These are phyloP conservation scores for Pseudogymnoascus sp. DNA, from an alignment of 2,329 filamentous ascomycete genomes.

Conservation along the genomic window DNA sequence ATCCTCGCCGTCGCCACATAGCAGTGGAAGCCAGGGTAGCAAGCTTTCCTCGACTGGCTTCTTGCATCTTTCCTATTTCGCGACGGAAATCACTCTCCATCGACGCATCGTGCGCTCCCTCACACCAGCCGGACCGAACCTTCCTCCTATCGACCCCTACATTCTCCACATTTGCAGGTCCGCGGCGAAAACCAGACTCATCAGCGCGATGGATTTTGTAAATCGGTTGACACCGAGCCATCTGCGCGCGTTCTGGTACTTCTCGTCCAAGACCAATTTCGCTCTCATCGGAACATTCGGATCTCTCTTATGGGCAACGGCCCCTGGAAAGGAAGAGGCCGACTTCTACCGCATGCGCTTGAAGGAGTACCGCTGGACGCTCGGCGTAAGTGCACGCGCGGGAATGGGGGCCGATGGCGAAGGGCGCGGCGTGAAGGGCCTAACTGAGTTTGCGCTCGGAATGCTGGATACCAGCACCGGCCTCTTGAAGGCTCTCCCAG, in stretches of 20 bases:
- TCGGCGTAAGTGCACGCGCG: conserved; percentile 75
- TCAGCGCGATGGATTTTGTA: conserved; percentile 95
- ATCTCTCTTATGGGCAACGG: conserved; percentile 80
- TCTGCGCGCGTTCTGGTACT: conserved; percentile 88
- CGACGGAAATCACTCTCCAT: conserved; percentile 88
- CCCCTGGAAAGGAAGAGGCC: conserved; percentile 77
- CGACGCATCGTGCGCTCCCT: conserved; percentile 83
- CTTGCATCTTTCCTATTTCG: conserved; percentile 86
- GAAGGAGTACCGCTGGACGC: conserved; percentile 88
- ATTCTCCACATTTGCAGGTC: conserved; percentile 87
- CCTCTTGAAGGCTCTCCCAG: conserved; percentile 59
- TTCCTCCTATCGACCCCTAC: conserved; percentile 58
- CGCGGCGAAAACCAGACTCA: conserved; percentile 86
- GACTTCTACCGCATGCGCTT: conserved; percentile 84
- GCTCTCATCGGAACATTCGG: conserved; percentile 93
- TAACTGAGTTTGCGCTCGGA: conserved; percentile 66
- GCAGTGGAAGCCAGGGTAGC: conserved; percentile 11
- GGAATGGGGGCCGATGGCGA: conserved; percentile 30
- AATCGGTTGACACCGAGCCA: conserved; percentile 83
- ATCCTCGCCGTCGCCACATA: conserved; percentile 34
- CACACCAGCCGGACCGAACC: conserved; percentile 32
- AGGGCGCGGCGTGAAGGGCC: conserved; percentile 42
- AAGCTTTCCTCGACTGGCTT: conserved; percentile 60
- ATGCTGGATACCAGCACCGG: conserved; percentile 67
- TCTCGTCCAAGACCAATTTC: conserved; percentile 82